A percentile compares a stretch with the other conserved stretches of the same genome.
These are phyloP conservation scores for Chlamydomonas sp. DNA, from an alignment of 139 green algal species.

Conservation along the genomic window DNA sequence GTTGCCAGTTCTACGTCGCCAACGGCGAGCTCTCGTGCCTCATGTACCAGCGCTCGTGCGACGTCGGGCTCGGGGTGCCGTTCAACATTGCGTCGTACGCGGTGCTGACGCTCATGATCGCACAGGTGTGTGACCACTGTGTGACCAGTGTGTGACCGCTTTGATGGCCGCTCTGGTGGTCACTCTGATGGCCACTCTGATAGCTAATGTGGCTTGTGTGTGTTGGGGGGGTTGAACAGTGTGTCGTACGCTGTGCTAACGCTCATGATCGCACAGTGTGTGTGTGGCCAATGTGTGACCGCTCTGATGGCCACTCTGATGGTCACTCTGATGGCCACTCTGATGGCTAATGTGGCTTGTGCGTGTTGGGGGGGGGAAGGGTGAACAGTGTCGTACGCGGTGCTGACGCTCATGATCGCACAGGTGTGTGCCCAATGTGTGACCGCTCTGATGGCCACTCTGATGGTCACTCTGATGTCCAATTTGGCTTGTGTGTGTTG, in stretches of 20 bases:
- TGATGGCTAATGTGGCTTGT: too few relatives aligned
- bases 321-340: too few relatives aligned
- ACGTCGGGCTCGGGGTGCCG: constrained; percentile 96
- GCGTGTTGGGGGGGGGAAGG: too few relatives aligned
- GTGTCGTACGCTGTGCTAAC: constrained; percentile 94
- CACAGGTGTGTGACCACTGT: constrained; percentile 56
- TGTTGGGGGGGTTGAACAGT: constrained; percentile 92
- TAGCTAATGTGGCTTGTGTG: too few relatives aligned
- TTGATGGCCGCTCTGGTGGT: too few relatives aligned
- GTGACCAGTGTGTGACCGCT: too few relatives aligned
- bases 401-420: constrained; percentile 90
- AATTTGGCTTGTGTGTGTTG: too few relatives aligned
- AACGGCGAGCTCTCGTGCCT: constrained; percentile 94
- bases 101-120: constrained; percentile 89
- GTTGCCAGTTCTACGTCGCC: constrained; percentile 97
- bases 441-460: too few relatives aligned
- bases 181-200: too few relatives aligned
- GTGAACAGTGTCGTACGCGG: constrained; percentile 88
- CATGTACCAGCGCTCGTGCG: constrained; percentile 97
- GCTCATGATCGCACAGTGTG: constrained; percentile 80
- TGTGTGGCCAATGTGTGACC: too few relatives aligned
- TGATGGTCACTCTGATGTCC: too few relatives aligned
- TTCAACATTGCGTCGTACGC: constrained; percentile 99
- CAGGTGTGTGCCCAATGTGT: constrained; percentile 64
- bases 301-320: too few relatives aligned